Evolutionary conservation across 2,329 filamentous ascomycete genomes (phyloP).

Genomic region (Pseudocercospora musae): DNA sequence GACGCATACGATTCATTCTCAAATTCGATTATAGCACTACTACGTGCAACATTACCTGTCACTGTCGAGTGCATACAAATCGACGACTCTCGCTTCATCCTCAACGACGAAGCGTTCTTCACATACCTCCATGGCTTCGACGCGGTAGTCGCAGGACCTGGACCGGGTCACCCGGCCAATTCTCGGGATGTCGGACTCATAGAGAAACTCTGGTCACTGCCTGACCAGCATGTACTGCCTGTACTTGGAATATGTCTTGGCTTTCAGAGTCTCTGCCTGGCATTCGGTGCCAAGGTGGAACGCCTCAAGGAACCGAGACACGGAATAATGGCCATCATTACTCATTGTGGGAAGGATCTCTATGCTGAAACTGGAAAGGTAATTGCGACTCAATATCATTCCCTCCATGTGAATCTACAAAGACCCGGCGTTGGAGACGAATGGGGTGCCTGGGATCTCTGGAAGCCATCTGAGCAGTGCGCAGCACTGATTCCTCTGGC

Average conservation of each 20-base stretch:
- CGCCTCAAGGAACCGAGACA: constrained; percentile 72
- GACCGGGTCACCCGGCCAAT: constrained; percentile 75
- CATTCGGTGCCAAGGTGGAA: constrained; percentile 64
- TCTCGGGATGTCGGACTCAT: constrained; percentile 80
- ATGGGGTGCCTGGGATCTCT: constrained; percentile 34
- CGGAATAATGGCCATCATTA: constrained; percentile 70
- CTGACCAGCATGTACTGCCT: constrained; percentile 60
- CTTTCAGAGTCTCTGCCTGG: constrained; percentile 74
- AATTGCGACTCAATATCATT: constrained; percentile 74
- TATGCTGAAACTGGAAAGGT: constrained; percentile 62
- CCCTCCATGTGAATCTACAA: constrained; percentile 49
- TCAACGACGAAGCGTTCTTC: constrained; percentile 38
- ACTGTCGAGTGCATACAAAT: constrained; percentile 63
- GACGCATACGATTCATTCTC: constrained; percentile 97
- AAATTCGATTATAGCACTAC: constrained; percentile 84
- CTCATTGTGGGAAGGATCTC: constrained; percentile 60
- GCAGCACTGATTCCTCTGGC: constrained; percentile 45
- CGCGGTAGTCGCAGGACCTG: constrained; percentile 85
- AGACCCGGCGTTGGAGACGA: constrained; percentile 32
- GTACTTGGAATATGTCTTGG: constrained; percentile 86
- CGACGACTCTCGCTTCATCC: constrained; percentile 45
- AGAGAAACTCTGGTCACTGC: constrained; percentile 67
- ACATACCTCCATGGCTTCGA: constrained; percentile 61
- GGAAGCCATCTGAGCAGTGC: constrained; percentile 38
- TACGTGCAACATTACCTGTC: constrained; percentile 66